Conservation (phyloP, 495 filamentous ascomycete genomes). For the Hypomontagnella monticulosa region DNA sequence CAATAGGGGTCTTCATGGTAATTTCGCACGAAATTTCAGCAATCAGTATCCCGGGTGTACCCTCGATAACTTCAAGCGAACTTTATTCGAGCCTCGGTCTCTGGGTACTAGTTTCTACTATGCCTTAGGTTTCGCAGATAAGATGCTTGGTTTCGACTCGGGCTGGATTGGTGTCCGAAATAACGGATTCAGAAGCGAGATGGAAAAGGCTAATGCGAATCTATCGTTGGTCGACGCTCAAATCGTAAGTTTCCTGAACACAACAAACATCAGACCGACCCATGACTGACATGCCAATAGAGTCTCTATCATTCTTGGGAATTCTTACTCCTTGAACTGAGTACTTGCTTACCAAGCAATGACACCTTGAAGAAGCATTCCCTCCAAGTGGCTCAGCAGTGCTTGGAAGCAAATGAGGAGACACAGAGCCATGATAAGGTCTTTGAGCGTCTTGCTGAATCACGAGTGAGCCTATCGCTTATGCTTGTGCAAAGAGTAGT, state of each 20-base stretch:
- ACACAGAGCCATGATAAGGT: conserved; percentile 73
- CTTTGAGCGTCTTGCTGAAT: conserved; percentile 74
- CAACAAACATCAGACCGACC: background rate
- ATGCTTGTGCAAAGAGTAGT: conserved; percentile 80
- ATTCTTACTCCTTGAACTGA: conserved; percentile 84
- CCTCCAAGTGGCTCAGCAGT: conserved; percentile 73
- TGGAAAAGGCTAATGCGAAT: conserved; percentile 87
- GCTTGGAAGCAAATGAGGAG: conserved; percentile 74
- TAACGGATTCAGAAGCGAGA: conserved; percentile 80
- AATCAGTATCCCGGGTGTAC: conserved; percentile 74
- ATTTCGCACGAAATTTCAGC: conserved; percentile 85
- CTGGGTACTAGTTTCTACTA: conserved; percentile 85
- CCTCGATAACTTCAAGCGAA: conserved; percentile 79
- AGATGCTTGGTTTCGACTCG: conserved; percentile 77
- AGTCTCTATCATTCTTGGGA: conserved; percentile 89
- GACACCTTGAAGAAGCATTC: conserved; percentile 70
- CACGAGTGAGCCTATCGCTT: conserved; percentile 78
- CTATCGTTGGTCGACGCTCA: conserved; percentile 91
- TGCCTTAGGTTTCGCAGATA: conserved; percentile 74
- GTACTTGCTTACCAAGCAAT: conserved; percentile 69
- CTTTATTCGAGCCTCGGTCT: conserved; percentile 65
- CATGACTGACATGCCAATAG: conserved; percentile 57
- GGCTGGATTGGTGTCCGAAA: conserved; percentile 74
- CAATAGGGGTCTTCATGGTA: conserved; percentile 84
- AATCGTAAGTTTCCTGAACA: conserved; percentile 67